phyloP scores from a whole-genome alignment of 2,329 filamentous ascomycete genomes.

The Arthrobotrys sinensis region DNA sequence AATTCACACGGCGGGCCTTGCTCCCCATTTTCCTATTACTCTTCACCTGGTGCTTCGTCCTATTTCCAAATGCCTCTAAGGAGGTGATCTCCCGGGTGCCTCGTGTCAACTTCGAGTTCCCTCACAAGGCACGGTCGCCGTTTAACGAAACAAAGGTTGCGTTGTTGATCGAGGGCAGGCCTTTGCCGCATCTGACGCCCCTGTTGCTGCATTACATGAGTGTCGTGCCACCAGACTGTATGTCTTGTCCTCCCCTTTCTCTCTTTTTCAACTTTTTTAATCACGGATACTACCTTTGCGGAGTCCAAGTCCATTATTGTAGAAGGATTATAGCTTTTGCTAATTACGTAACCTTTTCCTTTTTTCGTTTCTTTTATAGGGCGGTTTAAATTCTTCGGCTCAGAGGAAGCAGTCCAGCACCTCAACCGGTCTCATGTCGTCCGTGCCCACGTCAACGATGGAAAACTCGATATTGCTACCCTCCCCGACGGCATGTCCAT shows the following conservation, averaged over 20 bases:
- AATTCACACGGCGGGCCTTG: conserved; percentile 33
- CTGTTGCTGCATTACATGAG: conserved; percentile 74
- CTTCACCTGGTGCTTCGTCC: conserved; percentile 51
- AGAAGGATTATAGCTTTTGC: too few relatives aligned
- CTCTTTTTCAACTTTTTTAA: not conserved
- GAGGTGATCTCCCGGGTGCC: conserved; percentile 48
- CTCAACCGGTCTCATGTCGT: conserved; percentile 65
- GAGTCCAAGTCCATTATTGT: not conserved
- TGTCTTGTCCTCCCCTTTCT: conserved; percentile 67
- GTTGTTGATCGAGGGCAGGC: conserved; percentile 73
- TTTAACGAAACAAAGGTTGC: conserved; percentile 73
- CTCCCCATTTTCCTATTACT: conserved; percentile 42
- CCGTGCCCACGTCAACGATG: conserved; percentile 58
- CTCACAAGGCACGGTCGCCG: conserved; percentile 65
- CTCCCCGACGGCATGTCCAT: conserved; percentile 73
- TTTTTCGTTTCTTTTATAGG: conserved; percentile 16
- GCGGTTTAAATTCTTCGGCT: conserved; percentile 70
- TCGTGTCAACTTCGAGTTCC: conserved; percentile 39
- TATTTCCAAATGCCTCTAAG: conserved; percentile 37
- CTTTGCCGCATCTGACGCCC: conserved; percentile 71
- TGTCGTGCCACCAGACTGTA: conserved; percentile 74
- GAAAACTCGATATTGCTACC: conserved; percentile 69
- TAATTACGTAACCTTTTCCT: too few relatives aligned
- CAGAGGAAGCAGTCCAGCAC: conserved; percentile 68
- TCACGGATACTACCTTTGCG: not conserved